Conservation (phyloP, 2,329 filamentous ascomycete species). For the Amauroascus niger region DNA sequence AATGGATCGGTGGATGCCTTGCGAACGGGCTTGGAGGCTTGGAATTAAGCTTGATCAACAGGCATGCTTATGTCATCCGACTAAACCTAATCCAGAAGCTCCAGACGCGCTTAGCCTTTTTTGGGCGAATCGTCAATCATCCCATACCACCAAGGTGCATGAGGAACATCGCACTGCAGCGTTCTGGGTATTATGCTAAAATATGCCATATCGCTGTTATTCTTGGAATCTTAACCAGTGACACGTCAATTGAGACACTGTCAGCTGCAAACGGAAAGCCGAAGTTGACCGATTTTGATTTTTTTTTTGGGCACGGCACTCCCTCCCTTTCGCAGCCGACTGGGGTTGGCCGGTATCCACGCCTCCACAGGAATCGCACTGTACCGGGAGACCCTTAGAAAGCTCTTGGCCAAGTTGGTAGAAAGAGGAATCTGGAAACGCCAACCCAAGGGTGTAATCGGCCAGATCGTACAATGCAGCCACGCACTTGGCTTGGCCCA, state of each 20-base stretch:
- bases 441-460: background rate
- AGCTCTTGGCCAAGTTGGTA: background rate
- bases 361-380: background rate
- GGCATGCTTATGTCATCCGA: background rate
- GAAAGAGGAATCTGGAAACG: constrained; percentile 6
- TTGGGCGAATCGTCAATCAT: background rate
- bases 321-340: background rate
- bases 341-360: background rate
- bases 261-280: background rate
- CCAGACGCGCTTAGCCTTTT: constrained; percentile 5
- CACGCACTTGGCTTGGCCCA: background rate
- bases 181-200: background rate
- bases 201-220: background rate
- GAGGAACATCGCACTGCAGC: background rate
- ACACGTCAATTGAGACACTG: background rate
- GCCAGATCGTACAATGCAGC: background rate
- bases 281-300: background rate
- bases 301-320: background rate
- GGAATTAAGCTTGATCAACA: background rate
- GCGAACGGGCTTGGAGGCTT: background rate
- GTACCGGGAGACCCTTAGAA: background rate
- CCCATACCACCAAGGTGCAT: background rate
- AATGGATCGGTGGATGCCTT: background rate
- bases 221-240: background rate
- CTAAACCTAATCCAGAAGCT: constrained; percentile 6